Evolutionary conservation across 106 monocot genomes (phyloP), one percentile per base, ranked within the genome.

Genomic region (Ottelia alismoides): DNA sequence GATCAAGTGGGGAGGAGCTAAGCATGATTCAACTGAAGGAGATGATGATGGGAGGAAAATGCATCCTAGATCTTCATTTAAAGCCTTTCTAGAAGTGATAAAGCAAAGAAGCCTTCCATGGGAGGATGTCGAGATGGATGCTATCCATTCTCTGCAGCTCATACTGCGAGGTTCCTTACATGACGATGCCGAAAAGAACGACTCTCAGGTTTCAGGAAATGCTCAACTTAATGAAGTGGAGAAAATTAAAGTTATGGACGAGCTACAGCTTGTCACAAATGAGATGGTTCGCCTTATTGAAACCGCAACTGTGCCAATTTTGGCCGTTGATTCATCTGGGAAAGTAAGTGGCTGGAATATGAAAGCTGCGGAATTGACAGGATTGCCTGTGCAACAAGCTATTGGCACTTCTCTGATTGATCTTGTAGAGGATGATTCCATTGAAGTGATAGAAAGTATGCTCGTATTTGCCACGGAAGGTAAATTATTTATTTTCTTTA

Each of bases 241-340:
- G 56, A 85, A 62, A 63, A 70, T 76, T 44, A 67, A 82, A 44
- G 72, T 57, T 16, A 29, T 77, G 22, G 71, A 74, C 56, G 83
- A 92, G 63, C 65, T 92, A 53, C 72, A 61, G 17, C 67, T 72
- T 0, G 79, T 87, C 50, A 77, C 83, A 20, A 83, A 72, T 67
- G 92, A 92, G 73, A 87, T 92, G 74, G 87, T 92, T 65, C 76
- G 92, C 29, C 76, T 92, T 9, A 87, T 92, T 52, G 92, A 92
- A 70, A 92, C 92, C 20, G 87, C 92, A 24, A 77, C 70, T 0
- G 92, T 75, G 31, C 92, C 87, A 11, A 76, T 92, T 58, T 66
- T 83, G 57, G 92, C 92, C 58, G 72, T 92, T 53, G 92, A 92
- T 75, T 31, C 69, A 14, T 58, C 52, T 0, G 86, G 92, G 28